These are phyloP conservation scores for Gossypium schwendimanii DNA, from an alignment of 441 rosid genomes.

Conservation along the genomic window DNA sequence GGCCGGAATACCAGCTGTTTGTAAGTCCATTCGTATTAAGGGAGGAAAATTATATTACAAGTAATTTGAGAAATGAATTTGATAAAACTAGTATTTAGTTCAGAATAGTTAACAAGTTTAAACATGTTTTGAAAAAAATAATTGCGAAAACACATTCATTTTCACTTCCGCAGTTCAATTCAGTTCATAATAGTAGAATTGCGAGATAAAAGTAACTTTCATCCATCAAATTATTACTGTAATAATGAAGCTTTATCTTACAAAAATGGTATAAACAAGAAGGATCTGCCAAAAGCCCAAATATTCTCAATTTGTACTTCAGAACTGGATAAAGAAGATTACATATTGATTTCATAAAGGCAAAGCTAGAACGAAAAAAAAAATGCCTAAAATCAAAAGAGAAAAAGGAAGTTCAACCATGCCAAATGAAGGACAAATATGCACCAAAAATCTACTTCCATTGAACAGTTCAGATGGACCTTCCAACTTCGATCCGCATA, in stretches of 20 bases:
- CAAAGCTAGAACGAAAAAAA: neutral
- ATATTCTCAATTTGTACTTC: conserved; percentile 27
- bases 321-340: conserved; percentile 18
- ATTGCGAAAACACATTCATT: no score
- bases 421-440: conserved; percentile 1
- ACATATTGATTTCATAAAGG: conserved; percentile 1
- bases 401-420: conserved; percentile 11
- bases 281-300: conserved; percentile 7
- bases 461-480: conserved; percentile 7
- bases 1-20: no score
- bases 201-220: neutral
- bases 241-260: conserved; percentile 7
- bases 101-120: no score
- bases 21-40: no score
- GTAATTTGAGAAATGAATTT: no score
- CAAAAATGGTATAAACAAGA: conserved; percentile 23
- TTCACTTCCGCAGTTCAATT: neutral
- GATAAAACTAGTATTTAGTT: no score
- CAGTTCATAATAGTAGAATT: neutral
- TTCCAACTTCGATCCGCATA: conserved; percentile 26
- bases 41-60: no score
- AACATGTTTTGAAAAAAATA: no score
- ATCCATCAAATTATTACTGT: conserved; percentile 1
- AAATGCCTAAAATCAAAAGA: conserved; percentile 16
- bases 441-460: conserved; percentile 3